Percentiles rank a stretch among this genome's conserved stretches.
These are phyloP conservation scores for Yarrowia sp. DNA, from an alignment of 805 yeast species.

Conservation along the genomic window DNA sequence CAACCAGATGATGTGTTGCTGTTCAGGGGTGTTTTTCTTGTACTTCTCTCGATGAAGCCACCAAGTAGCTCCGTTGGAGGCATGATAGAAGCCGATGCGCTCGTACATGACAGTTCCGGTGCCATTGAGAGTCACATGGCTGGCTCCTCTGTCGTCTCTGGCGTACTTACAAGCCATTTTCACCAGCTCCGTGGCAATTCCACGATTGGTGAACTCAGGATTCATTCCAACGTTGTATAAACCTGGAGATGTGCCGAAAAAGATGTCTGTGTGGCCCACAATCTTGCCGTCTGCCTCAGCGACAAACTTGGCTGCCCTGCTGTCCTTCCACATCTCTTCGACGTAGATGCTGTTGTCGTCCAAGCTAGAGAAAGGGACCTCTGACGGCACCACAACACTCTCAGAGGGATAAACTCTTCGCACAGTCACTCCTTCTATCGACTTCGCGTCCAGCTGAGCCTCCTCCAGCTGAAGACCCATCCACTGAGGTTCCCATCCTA, in stretches of 20 bases:
- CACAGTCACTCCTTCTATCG: neutral
- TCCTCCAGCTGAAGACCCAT: neutral
- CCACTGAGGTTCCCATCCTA: conserved; percentile 16
- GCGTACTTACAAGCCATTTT: neutral
- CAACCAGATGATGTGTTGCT: neutral
- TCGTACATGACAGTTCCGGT: conserved; percentile 1
- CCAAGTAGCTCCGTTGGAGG: conserved; percentile 2
- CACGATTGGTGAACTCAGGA: neutral
- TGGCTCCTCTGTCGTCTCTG: neutral
- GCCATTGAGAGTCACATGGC: conserved; percentile 4
- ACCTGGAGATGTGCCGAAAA: neutral
- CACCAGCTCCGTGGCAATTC: conserved; percentile 6
- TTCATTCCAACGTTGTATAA: conserved; percentile 5
- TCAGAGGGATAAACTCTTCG: neutral
- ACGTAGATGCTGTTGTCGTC: neutral
- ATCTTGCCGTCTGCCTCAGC: neutral
- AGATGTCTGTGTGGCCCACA: neutral
- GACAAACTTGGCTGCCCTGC: conserved; percentile 1
- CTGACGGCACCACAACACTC: neutral
- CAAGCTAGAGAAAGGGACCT: neutral
- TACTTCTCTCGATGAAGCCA: conserved; percentile 13
- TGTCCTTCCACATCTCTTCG: neutral
- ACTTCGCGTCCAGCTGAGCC: neutral
- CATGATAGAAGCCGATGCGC: neutral
- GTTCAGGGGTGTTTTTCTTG: neutral